Percentiles rank a stretch among this genome's conserved stretches.
phyloP scores from a whole-genome alignment of 2,329 filamentous ascomycete species.

The Colletotrichum sp. region DNA sequence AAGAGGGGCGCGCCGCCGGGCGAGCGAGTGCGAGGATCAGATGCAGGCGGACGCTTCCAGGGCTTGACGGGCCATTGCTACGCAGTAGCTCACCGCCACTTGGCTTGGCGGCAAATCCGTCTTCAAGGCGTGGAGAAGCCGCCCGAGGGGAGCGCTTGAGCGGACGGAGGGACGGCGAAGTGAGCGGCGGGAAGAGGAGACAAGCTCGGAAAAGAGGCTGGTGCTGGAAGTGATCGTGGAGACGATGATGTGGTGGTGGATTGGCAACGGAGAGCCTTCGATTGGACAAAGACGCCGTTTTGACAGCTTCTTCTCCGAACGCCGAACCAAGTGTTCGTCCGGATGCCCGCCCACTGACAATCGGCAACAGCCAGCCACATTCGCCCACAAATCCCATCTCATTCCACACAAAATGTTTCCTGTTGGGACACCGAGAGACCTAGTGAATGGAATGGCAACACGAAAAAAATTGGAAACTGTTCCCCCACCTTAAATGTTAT shows the following conservation, averaged over 20 bases:
- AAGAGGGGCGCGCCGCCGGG: background rate
- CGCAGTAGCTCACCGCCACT: conserved; percentile 19
- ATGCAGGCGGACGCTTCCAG: background rate
- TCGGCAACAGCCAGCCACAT: background rate
- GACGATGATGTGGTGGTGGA: background rate
- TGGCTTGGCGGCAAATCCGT: conserved; percentile 11
- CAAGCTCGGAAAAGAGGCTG: background rate
- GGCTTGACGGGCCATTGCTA: background rate
- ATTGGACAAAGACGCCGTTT: background rate
- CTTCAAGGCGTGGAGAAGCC: background rate
- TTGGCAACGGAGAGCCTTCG: background rate
- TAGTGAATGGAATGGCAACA: background rate
- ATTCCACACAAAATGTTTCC: background rate
- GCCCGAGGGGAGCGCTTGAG: background rate
- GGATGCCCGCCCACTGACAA: background rate
- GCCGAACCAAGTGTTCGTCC: background rate
- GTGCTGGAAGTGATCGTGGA: background rate
- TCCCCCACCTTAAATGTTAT: background rate
- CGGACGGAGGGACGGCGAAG: background rate
- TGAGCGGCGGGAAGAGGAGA: background rate
- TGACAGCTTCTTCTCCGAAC: background rate
- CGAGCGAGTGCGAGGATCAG: background rate
- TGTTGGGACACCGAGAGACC: background rate
- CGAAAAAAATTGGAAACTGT: background rate
- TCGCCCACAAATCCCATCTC: background rate